These are phyloP conservation scores for Crepidotus variabilis DNA, from an alignment of 768 basidiomycete genomes.

Conservation along the genomic window DNA sequence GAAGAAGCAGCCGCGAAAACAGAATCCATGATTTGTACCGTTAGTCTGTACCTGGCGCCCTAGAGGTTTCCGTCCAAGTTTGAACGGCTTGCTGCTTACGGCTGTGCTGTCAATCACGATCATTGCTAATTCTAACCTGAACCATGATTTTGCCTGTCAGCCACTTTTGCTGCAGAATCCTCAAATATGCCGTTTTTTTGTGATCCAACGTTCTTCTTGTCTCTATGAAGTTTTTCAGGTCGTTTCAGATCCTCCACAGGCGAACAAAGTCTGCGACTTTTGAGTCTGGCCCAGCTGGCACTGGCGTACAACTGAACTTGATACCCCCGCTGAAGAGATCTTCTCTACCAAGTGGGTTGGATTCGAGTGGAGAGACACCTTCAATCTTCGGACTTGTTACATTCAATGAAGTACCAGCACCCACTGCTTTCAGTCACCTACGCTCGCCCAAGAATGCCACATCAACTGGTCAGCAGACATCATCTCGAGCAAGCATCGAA, in stretches of 20 bases:
- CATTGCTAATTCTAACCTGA: conserved; percentile 1
- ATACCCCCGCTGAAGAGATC: conserved; percentile 14
- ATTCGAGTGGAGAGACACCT: conserved; percentile 8
- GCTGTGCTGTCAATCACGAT: not conserved
- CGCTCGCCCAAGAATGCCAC: not conserved
- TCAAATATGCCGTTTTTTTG: not conserved
- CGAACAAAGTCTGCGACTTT: conserved; percentile 44
- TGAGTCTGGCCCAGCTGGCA: conserved; percentile 19
- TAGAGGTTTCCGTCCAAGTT: not conserved
- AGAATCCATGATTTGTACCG: conserved; percentile 10
- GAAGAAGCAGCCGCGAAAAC: conserved; percentile 85
- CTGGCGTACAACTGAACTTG: conserved; percentile 10
- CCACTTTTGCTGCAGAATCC: not conserved
- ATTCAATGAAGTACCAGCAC: not conserved
- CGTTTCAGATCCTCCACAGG: conserved; percentile 41
- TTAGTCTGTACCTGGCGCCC: not conserved
- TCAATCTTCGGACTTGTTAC: conserved; percentile 11
- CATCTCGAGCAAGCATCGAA: not conserved
- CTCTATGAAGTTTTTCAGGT: conserved; percentile 43
- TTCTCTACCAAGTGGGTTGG: conserved; percentile 12
- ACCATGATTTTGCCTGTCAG: conserved; percentile 8
- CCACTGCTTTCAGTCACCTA: conserved; percentile 3
- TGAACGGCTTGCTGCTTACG: not conserved
- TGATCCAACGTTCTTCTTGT: not conserved
- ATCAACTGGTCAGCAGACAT: not conserved